A percentile compares a stretch with the other conserved stretches of the same genome.
phyloP scores from a whole-genome alignment of 441 rosid genomes.

The Sinapis alba region DNA sequence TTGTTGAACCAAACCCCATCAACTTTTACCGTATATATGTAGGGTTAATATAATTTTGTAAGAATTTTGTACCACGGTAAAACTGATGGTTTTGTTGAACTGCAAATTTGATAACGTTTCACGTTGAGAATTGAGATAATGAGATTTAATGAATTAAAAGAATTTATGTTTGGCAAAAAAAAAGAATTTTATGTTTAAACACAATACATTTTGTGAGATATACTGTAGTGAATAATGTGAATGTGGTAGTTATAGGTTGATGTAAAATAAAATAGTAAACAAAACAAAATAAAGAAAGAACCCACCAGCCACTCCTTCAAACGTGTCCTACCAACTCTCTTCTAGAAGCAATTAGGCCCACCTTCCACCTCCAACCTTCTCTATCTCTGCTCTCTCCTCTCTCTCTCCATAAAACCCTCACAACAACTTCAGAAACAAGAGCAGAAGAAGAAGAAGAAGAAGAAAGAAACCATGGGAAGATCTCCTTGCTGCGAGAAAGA shows the following conservation, averaged over 20 bases:
- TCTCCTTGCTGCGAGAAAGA: conserved; percentile 97
- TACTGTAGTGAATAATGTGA: conserved; percentile 16
- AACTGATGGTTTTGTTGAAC: neutral
- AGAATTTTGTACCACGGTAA: neutral
- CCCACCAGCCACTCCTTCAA: conserved; percentile 42
- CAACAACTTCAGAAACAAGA: conserved; percentile 14
- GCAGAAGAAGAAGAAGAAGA: neutral
- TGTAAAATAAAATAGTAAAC: conserved; percentile 31
- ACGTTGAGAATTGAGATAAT: neutral
- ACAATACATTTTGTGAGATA: neutral
- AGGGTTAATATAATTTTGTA: neutral
- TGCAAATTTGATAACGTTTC: neutral
- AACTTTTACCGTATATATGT: neutral
- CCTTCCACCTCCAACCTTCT: conserved; percentile 38
- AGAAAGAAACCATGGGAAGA: conserved; percentile 63
- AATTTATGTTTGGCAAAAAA: too few species aligned
- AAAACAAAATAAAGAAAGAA: neutral
- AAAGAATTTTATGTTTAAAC: too few species aligned
- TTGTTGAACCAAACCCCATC: neutral
- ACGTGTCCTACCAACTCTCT: conserved; percentile 48
- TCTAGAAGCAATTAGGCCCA: conserved; percentile 44
- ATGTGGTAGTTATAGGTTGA: conserved; percentile 40
- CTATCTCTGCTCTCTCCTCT: conserved; percentile 7
- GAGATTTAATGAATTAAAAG: too few species aligned
- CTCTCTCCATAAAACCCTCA: conserved; percentile 36